phyloP scores from a whole-genome alignment of 306 rosid species.

The Rosa persica region DNA sequence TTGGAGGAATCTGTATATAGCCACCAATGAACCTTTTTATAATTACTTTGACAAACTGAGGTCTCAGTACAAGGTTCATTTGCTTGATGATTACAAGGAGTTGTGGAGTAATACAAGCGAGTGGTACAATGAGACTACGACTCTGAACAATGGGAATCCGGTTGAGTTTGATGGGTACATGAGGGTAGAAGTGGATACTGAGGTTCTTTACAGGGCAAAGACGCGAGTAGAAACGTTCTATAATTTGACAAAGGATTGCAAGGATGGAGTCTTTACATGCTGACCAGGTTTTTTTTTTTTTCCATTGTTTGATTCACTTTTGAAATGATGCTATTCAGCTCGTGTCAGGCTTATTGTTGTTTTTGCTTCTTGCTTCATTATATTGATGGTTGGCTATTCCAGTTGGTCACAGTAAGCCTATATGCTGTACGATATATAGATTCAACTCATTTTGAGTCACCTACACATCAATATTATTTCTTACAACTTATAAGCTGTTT shows the following conservation, averaged over 20 bases:
- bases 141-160: constrained; percentile 67
- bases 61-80: constrained; percentile 80
- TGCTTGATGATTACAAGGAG: constrained; percentile 91
- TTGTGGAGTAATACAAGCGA: constrained; percentile 87
- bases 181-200: constrained; percentile 98
- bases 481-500: constrained; percentile 2
- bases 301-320: constrained; percentile 30
- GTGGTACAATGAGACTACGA: constrained; percentile 81
- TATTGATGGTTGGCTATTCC: constrained; percentile 37
- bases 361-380: constrained; percentile 44
- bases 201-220: constrained; percentile 86
- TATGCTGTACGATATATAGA: constrained; percentile 36
- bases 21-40: constrained; percentile 89
- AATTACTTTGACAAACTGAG: constrained; percentile 93
- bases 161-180: constrained; percentile 98
- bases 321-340: constrained; percentile 39
- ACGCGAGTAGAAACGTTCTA: constrained; percentile 86
- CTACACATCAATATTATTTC: constrained; percentile 16
- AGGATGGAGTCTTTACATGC: constrained; percentile 94
- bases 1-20: constrained; percentile 82
- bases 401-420: constrained; percentile 28
- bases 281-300: constrained; percentile 47
- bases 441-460: constrained; percentile 20
- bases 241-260: constrained; percentile 90
- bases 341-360: constrained; percentile 37